phyloP scores from a whole-genome alignment of 441 rosid species.

The Bocquillonia castaneifolia region DNA sequence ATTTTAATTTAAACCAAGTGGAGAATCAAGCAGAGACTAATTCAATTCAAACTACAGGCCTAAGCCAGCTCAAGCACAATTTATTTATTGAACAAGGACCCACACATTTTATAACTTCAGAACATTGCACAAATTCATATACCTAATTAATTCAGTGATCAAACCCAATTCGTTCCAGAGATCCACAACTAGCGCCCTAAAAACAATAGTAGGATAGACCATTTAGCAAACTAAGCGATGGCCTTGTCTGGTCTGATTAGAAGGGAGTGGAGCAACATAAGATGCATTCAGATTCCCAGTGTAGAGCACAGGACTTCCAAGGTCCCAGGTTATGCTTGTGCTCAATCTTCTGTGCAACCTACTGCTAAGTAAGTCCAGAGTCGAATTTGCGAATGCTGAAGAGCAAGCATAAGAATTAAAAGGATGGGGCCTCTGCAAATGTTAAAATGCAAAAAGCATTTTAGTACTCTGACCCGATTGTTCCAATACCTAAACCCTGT shows the following conservation, averaged over 20 bases:
- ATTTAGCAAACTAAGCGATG: constrained; percentile 8
- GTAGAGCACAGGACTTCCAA: background rate
- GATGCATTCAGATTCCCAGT: background rate
- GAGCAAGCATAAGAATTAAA: background rate
- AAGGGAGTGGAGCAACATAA: background rate
- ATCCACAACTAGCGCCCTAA: constrained; percentile 22
- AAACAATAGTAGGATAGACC: constrained; percentile 10
- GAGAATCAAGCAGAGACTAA: too few relatives aligned
- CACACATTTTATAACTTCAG: too few relatives aligned
- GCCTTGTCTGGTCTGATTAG: background rate
- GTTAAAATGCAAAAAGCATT: background rate
- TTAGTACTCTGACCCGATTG: background rate
- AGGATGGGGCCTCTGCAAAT: background rate
- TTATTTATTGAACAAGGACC: too few relatives aligned
- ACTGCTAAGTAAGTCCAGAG: background rate
- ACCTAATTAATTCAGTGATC: too few relatives aligned
- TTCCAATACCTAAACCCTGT: background rate
- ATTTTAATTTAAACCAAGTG: too few relatives aligned
- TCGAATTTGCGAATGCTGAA: background rate
- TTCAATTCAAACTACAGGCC: too few relatives aligned
- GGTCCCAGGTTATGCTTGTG: background rate
- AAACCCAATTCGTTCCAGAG: constrained; percentile 21
- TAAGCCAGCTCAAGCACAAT: too few relatives aligned
- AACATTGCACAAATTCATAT: too few relatives aligned
- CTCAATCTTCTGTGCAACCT: background rate